A percentile compares a stretch with the other conserved stretches of the same genome.
Conservation (phyloP, 208 protist genomes). For the Trypanosoma scelopori region DNA sequence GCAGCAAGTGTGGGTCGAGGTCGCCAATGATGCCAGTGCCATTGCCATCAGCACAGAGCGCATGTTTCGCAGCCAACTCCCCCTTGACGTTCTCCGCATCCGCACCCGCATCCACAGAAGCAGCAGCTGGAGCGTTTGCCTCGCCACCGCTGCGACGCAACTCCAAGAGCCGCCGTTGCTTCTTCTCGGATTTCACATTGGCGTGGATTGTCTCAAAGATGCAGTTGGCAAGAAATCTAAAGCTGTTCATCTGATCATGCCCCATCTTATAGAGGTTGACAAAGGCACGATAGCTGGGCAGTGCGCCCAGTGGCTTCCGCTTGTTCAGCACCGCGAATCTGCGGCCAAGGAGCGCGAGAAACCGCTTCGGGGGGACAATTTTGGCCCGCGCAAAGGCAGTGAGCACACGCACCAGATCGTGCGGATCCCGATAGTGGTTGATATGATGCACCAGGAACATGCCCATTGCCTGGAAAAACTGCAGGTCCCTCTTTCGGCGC, state of each 20-base stretch:
- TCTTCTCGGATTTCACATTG: constrained; percentile 44
- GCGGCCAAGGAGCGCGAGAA: constrained; percentile 56
- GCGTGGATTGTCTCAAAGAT: constrained; percentile 49
- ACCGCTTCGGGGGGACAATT: constrained; percentile 59
- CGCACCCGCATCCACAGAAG: neutral
- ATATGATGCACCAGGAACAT: constrained; percentile 59
- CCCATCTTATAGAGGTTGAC: constrained; percentile 69
- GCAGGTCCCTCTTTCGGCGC: constrained; percentile 67
- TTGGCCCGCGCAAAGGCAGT: constrained; percentile 78
- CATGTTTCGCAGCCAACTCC: neutral
- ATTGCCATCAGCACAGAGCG: neutral
- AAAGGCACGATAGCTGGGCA: constrained; percentile 63
- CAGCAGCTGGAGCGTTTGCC: neutral
- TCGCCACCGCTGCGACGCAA: constrained; percentile 7
- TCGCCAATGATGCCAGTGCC: constrained; percentile 6
- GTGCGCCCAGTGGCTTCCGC: constrained; percentile 40
- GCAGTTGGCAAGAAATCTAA: constrained; percentile 72
- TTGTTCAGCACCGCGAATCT: constrained; percentile 72
- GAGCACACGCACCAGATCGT: constrained; percentile 59
- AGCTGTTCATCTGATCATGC: constrained; percentile 66
- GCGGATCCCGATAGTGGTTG: constrained; percentile 64
- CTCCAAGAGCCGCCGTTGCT: constrained; percentile 19
- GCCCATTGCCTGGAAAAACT: constrained; percentile 71
- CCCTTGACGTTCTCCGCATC: neutral
- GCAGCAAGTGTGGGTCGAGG: constrained; percentile 14